phyloP scores from a whole-genome alignment of 768 basidiomycete species.

The Lentinula lateritia region DNA sequence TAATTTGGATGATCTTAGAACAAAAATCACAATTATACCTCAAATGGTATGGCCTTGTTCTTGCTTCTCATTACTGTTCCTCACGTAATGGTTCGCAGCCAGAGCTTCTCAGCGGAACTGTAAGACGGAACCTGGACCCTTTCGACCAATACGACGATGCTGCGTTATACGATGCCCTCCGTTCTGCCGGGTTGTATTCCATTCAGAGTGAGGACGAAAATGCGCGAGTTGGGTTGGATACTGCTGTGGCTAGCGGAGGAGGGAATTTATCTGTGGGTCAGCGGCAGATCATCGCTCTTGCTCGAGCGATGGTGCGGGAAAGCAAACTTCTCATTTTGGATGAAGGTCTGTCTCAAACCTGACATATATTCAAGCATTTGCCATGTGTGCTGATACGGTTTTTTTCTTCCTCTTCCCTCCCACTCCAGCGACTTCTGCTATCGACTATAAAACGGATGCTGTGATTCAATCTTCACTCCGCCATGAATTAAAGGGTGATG shows the following conservation, averaged over 20 bases:
- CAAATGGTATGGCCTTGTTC: constrained; percentile 19
- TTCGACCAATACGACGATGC: constrained; percentile 68
- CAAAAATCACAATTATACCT: constrained; percentile 41
- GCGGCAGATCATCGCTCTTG: constrained; percentile 62
- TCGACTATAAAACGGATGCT: constrained; percentile 57
- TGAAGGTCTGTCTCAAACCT: neutral
- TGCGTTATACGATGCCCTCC: constrained; percentile 57
- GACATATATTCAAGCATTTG: too few relatives aligned
- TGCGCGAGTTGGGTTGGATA: constrained; percentile 41
- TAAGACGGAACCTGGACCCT: constrained; percentile 62
- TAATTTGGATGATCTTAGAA: constrained; percentile 41
- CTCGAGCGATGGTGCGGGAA: constrained; percentile 52
- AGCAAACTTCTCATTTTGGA: constrained; percentile 12
- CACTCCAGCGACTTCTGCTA: too few relatives aligned
- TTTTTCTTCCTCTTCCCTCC: too few relatives aligned
- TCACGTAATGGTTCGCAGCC: constrained; percentile 2
- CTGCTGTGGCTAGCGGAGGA: constrained; percentile 54
- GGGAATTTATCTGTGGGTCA: constrained; percentile 68
- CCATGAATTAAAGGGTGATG: constrained; percentile 52
- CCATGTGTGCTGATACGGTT: too few relatives aligned
- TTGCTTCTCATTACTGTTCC: neutral
- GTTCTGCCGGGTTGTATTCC: constrained; percentile 48
- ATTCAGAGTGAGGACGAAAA: constrained; percentile 26
- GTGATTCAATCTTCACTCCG: constrained; percentile 66
- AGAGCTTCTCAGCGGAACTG: constrained; percentile 51